phyloP scores from a whole-genome alignment of 768 basidiomycete species.

The Sarcodon sp. region DNA sequence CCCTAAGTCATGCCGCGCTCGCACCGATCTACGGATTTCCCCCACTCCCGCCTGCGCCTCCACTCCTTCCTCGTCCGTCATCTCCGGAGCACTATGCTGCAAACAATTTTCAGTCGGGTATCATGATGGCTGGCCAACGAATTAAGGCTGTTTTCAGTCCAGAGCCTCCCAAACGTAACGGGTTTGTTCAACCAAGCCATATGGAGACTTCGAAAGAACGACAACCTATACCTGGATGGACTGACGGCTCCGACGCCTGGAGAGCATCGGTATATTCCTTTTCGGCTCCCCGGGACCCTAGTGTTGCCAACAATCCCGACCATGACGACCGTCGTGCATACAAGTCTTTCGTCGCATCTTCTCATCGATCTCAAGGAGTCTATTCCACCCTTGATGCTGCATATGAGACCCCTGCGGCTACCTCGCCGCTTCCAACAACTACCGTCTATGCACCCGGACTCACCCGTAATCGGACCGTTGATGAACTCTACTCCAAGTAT shows the following conservation, averaged over 20 bases:
- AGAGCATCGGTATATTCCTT: conserved; percentile 50
- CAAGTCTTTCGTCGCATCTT: conserved; percentile 34
- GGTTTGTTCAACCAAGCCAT: conserved; percentile 14
- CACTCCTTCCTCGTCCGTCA: conserved; percentile 17
- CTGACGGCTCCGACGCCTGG: conserved; percentile 54
- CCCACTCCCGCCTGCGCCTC: conserved; percentile 40
- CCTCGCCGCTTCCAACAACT: neutral
- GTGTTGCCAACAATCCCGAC: conserved; percentile 13
- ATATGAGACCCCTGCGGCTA: conserved; percentile 2
- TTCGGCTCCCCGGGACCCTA: conserved; percentile 19
- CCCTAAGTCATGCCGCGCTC: conserved; percentile 20
- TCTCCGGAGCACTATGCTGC: conserved; percentile 12
- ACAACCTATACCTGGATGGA: conserved; percentile 52
- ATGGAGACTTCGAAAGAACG: conserved; percentile 12
- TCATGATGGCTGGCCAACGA: conserved; percentile 58
- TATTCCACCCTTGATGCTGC: conserved; percentile 31
- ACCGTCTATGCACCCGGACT: conserved; percentile 2
- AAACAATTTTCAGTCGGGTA: conserved; percentile 38
- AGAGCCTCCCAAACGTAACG: conserved; percentile 15
- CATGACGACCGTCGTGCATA: conserved; percentile 23
- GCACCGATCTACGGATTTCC: conserved; percentile 31
- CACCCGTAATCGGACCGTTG: conserved; percentile 15
- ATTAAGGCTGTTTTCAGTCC: conserved; percentile 34
- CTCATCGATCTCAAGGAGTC: conserved; percentile 35
- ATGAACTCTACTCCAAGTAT: conserved; percentile 43